A percentile compares a stretch with the other conserved stretches of the same genome.
phyloP scores from a whole-genome alignment of 306 rosid species.

The Acmispon strigosus region DNA sequence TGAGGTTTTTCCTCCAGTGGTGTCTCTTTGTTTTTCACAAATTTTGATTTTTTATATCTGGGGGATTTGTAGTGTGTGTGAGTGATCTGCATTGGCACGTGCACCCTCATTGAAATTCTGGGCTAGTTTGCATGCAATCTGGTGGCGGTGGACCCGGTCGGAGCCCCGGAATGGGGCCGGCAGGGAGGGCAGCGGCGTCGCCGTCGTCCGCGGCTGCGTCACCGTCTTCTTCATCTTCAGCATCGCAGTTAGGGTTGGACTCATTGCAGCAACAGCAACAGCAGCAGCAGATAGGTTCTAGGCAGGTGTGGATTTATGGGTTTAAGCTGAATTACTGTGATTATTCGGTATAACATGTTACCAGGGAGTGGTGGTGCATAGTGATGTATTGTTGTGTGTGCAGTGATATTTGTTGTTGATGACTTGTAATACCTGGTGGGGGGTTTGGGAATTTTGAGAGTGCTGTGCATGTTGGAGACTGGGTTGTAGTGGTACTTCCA shows the following conservation, averaged over 20 bases:
- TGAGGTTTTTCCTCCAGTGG: constrained; percentile 29
- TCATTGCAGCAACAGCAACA: constrained; percentile 57
- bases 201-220: constrained; percentile 88
- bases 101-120: constrained; percentile 13
- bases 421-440: neutral
- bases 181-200: constrained; percentile 62
- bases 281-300: constrained; percentile 68
- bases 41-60: neutral
- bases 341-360: constrained; percentile 18
- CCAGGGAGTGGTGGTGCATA: neutral
- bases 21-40: constrained; percentile 5
- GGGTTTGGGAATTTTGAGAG: constrained; percentile 5
- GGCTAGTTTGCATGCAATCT: constrained; percentile 72
- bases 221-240: constrained; percentile 90
- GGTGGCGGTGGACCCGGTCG: constrained; percentile 79
- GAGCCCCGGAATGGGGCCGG: constrained; percentile 67
- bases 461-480: constrained; percentile 16
- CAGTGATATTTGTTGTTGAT: neutral
- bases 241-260: constrained; percentile 84
- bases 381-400: neutral
- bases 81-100: constrained; percentile 29
- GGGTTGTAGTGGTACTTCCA: constrained; percentile 19
- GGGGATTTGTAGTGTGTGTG: constrained; percentile 12
- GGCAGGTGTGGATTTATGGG: constrained; percentile 67
- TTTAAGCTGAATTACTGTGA: constrained; percentile 21